These are phyloP conservation scores for Zymoseptoria crescenta DNA, from an alignment of 2,329 filamentous ascomycete genomes.

Conservation along the genomic window DNA sequence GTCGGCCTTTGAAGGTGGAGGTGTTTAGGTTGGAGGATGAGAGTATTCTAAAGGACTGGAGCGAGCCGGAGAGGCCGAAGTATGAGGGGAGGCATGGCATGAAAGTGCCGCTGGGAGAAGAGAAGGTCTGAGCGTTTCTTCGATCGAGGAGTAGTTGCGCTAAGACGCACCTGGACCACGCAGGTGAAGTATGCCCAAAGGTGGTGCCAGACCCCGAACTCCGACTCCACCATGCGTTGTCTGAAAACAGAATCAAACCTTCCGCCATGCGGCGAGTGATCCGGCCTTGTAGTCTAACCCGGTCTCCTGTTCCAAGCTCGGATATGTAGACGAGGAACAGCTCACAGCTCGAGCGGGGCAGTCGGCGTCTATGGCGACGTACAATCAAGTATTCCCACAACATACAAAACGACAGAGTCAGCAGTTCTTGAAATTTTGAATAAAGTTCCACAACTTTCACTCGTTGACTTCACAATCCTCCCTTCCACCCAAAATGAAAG, in stretches of 20 bases:
- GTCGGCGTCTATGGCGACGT: not conserved
- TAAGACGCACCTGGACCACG: not conserved
- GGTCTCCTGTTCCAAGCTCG: not conserved
- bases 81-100: slow-evolving; percentile 64
- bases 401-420: not conserved
- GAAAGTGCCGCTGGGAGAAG: slow-evolving; percentile 40
- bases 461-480: not conserved
- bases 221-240: not conserved
- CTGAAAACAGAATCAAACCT: not conserved
- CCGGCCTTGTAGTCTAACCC: not conserved
- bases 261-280: not conserved
- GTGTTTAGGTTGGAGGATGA: slow-evolving; percentile 53
- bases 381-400: not conserved
- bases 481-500: slow-evolving; percentile 15
- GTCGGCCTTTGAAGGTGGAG: slow-evolving; percentile 66
- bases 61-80: slow-evolving; percentile 48
- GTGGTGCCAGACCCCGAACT: not conserved
- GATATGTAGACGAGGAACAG: not conserved
- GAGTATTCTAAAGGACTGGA: slow-evolving; percentile 54
- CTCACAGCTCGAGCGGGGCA: not conserved
- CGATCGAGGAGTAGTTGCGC: not conserved
- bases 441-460: not conserved
- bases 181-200: not conserved
- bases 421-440: not conserved
- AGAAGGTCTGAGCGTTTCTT: slow-evolving; percentile 1